These are phyloP conservation scores for Chlorella ohadii DNA, from an alignment of 139 green algal genomes.

Conservation along the genomic window DNA sequence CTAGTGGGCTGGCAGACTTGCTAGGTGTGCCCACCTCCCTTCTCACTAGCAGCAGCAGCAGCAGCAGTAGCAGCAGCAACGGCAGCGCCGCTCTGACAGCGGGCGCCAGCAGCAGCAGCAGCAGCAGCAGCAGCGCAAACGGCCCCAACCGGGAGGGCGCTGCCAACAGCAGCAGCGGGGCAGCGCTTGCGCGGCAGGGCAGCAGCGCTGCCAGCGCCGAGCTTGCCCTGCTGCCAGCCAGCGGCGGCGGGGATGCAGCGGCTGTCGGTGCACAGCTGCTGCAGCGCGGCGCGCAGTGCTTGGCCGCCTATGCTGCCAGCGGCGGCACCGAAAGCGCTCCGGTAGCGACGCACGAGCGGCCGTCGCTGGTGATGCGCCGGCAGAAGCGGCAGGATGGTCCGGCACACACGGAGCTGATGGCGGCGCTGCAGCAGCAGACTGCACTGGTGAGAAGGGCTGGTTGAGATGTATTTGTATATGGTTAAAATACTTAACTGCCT, in stretches of 20 bases:
- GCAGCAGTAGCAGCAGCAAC: background rate
- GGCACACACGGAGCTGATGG: background rate
- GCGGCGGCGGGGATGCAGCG: background rate
- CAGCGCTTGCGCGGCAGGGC: too few relatives aligned
- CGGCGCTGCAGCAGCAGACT: conserved; percentile 9
- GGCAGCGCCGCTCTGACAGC: background rate
- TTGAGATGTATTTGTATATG: too few relatives aligned
- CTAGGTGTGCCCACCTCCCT: background rate
- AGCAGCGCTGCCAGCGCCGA: too few relatives aligned
- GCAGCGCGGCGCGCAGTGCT: background rate
- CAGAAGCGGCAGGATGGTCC: background rate
- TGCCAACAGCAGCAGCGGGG: background rate
- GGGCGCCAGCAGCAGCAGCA: background rate
- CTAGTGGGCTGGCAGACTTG: background rate
- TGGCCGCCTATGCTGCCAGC: background rate
- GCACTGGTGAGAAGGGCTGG: background rate
- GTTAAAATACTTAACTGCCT: too few relatives aligned
- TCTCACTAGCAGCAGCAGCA: background rate
- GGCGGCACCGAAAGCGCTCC: background rate
- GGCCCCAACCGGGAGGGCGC: background rate
- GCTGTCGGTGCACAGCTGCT: background rate
- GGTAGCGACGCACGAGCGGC: background rate
- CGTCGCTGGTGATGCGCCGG: background rate
- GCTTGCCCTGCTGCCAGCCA: too few relatives aligned
- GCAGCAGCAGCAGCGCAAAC: background rate